phyloP scores from a whole-genome alignment of 2,329 filamentous ascomycete genomes.

The Sporothrix variecibatus region DNA sequence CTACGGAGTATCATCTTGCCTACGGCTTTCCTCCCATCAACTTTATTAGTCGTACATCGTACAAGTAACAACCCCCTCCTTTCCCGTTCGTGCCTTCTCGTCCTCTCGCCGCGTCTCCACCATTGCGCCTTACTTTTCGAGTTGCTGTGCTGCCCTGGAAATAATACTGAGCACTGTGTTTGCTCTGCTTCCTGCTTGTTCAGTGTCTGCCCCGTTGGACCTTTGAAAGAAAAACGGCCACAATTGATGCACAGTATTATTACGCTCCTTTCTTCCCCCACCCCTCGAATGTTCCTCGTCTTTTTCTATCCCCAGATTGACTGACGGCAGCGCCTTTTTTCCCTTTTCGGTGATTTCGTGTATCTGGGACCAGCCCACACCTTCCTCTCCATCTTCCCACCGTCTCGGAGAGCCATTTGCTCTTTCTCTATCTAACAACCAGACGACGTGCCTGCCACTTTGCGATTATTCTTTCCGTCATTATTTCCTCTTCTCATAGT shows the following conservation, averaged over 20 bases:
- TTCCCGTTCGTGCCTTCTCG: conserved; percentile 15
- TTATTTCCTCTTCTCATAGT: neutral
- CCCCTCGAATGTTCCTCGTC: conserved; percentile 14
- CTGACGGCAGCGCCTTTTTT: neutral
- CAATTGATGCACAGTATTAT: neutral
- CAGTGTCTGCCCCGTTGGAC: neutral
- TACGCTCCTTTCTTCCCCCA: neutral
- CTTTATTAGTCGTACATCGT: too few species aligned
- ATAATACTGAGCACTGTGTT: too few species aligned
- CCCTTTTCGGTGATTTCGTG: neutral
- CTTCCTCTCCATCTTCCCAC: neutral
- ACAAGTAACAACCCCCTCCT: neutral
- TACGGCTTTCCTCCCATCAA: neutral
- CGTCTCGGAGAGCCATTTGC: neutral
- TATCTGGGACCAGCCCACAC: neutral
- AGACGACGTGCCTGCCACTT: neutral
- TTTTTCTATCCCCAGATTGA: conserved; percentile 7
- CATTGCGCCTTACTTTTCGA: conserved; percentile 18
- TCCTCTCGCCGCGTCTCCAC: conserved; percentile 20
- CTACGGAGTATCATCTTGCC: neutral
- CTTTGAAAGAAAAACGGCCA: neutral
- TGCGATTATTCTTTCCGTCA: neutral
- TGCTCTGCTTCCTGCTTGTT: neutral
- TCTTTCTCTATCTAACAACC: neutral
- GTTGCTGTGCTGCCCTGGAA: neutral